These are phyloP conservation scores for Arachis monticola DNA, from an alignment of 331 rosid genomes.

Conservation along the genomic window DNA sequence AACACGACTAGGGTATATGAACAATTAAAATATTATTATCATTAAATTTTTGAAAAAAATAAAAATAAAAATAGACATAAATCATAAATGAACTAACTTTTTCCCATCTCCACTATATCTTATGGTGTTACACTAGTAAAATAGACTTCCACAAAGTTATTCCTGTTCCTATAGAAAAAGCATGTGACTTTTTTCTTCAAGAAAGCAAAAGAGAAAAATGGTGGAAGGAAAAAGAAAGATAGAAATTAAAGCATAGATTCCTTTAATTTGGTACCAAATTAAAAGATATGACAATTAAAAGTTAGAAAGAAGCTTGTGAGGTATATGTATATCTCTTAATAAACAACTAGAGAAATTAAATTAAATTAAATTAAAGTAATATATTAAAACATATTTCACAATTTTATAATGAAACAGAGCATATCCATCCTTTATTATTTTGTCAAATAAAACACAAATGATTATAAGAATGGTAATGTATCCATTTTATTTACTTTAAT, in stretches of 20 bases:
- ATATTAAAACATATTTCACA: background rate
- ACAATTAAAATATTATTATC: background rate
- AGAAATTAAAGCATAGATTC: conserved; percentile 22
- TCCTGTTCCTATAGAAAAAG: background rate
- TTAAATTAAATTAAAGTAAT: too few relatives aligned
- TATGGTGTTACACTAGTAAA: background rate
- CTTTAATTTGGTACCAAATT: background rate
- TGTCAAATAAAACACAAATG: too few relatives aligned
- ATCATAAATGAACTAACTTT: background rate
- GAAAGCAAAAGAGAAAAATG: background rate
- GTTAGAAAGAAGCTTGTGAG: background rate
- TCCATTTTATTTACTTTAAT: too few relatives aligned
- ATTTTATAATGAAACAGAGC: background rate
- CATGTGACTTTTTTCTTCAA: background rate
- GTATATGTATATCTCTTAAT: too few relatives aligned
- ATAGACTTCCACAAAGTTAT: background rate
- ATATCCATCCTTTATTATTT: too few relatives aligned
- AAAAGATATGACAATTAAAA: background rate
- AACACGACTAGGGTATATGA: too few relatives aligned
- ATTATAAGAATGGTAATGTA: too few relatives aligned
- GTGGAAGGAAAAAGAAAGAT: background rate
- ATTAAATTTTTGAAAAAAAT: background rate
- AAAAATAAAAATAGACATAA: too few relatives aligned
- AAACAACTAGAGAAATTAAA: background rate
- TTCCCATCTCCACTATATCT: background rate